These are phyloP conservation scores for Scedosporium apiospermum DNA, from an alignment of 2,329 filamentous ascomycete genomes.

Conservation along the genomic window DNA sequence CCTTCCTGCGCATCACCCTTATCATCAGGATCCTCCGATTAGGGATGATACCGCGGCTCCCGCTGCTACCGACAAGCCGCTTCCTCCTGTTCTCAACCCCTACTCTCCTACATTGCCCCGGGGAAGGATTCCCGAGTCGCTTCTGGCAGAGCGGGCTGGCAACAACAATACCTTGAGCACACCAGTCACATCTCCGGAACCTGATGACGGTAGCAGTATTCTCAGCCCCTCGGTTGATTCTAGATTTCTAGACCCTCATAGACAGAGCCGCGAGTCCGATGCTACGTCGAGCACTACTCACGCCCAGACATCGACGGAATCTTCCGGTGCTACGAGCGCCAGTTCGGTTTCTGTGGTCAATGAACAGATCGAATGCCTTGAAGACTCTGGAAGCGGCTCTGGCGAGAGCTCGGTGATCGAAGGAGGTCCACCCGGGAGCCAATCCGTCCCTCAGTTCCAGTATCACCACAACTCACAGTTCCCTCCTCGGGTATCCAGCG, in stretches of 20 bases:
- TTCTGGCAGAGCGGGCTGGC: neutral
- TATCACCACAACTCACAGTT: constrained; percentile 51
- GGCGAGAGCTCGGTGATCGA: constrained; percentile 41
- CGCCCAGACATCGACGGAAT: constrained; percentile 38
- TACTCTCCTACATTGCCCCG: neutral
- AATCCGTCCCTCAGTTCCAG: constrained; percentile 47
- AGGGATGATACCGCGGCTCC: neutral
- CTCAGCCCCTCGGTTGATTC: constrained; percentile 21
- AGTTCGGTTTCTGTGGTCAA: constrained; percentile 45
- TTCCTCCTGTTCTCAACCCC: neutral
- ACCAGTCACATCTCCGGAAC: constrained; percentile 9
- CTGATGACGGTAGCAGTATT: constrained; percentile 21
- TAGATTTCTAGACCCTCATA: constrained; percentile 26
- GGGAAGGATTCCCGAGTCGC: neutral
- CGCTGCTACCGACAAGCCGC: neutral
- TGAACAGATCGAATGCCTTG: constrained; percentile 35
- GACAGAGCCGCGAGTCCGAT: constrained; percentile 45
- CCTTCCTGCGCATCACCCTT: constrained; percentile 24
- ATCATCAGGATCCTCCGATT: neutral
- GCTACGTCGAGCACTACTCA: constrained; percentile 39
- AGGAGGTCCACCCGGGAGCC: constrained; percentile 28
- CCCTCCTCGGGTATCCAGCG: constrained; percentile 31
- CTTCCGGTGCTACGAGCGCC: constrained; percentile 45
- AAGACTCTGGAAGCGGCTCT: constrained; percentile 27
- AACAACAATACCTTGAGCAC: neutral